Conservation (phyloP, 2,329 filamentous ascomycete genomes). For the Cladosporium sp. region DNA sequence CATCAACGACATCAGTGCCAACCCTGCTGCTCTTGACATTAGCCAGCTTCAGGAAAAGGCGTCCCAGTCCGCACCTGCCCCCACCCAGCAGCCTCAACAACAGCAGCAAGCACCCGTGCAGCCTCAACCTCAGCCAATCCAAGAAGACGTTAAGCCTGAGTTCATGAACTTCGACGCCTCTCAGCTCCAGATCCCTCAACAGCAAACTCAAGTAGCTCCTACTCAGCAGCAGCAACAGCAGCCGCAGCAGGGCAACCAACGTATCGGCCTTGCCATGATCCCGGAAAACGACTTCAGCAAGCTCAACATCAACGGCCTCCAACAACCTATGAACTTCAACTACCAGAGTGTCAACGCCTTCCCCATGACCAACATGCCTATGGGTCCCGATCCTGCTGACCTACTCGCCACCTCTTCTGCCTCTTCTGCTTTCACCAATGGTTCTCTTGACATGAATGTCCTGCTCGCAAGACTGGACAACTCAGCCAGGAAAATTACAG, state of each 20-base stretch:
- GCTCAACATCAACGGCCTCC: constrained; percentile 60
- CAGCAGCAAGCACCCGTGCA: constrained; percentile 23
- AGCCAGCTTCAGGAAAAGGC: constrained; percentile 28
- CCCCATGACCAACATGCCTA: constrained; percentile 33
- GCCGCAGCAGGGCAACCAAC: constrained; percentile 38
- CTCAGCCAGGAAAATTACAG: constrained; percentile 25
- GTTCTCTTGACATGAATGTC: constrained; percentile 25
- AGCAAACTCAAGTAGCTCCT: constrained; percentile 21
- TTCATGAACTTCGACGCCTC: constrained; percentile 40
- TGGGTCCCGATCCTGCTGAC: constrained; percentile 28
- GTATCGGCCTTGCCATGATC: constrained; percentile 76
- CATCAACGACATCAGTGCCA: constrained; percentile 45
- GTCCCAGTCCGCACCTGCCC: constrained; percentile 22
- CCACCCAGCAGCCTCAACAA: constrained; percentile 21
- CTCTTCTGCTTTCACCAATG: constrained; percentile 16
- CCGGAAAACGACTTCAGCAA: constrained; percentile 79
- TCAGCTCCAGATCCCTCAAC: constrained; percentile 37
- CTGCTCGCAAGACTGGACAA: constrained; percentile 35
- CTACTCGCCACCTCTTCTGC: constrained; percentile 27
- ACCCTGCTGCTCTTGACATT: constrained; percentile 38
- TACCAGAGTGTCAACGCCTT: constrained; percentile 35
- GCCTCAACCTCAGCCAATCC: constrained; percentile 33
- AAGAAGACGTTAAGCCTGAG: constrained; percentile 37
- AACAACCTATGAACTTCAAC: constrained; percentile 47
- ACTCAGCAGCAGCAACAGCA: constrained; percentile 23